phyloP scores from a whole-genome alignment of 148 eudicot genomes.

The Camellia sinensis region DNA sequence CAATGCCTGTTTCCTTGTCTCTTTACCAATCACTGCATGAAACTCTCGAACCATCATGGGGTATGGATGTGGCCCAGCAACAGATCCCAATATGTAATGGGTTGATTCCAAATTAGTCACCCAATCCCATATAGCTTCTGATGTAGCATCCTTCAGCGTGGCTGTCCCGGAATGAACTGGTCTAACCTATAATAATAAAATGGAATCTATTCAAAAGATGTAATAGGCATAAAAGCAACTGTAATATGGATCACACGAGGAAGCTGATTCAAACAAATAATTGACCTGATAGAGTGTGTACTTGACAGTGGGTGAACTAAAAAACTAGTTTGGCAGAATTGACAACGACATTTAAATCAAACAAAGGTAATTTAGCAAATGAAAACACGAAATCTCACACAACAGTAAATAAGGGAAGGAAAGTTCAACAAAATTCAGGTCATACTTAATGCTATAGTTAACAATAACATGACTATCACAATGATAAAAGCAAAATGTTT shows the following conservation, averaged over 20 bases:
- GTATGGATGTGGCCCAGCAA: slow-evolving; percentile 96
- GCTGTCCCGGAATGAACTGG: slow-evolving; percentile 97
- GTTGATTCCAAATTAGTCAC: slow-evolving; percentile 96
- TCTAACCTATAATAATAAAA: slow-evolving; percentile 57
- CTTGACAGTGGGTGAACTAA: no score
- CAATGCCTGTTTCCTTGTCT: slow-evolving; percentile 83
- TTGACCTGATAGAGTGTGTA: not conserved
- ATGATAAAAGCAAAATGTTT: no score
- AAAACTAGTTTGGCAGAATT: no score
- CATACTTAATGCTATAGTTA: no score
- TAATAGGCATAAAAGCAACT: not conserved
- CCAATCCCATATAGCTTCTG: slow-evolving; percentile 99
- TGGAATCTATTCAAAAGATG: not conserved
- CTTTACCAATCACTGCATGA: slow-evolving; percentile 92
- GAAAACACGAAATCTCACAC: no score
- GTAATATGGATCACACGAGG: not conserved
- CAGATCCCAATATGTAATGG: slow-evolving; percentile 94
- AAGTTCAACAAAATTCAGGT: no score
- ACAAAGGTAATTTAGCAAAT: no score
- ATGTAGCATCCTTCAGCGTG: slow-evolving; percentile 96
- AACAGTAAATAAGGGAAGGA: no score
- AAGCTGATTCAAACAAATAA: not conserved
- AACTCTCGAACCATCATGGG: slow-evolving; percentile 94
- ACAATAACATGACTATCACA: no score
- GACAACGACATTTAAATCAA: no score